Conservation (phyloP, 495 filamentous ascomycete species). For the Parachaetomium inaequale region DNA sequence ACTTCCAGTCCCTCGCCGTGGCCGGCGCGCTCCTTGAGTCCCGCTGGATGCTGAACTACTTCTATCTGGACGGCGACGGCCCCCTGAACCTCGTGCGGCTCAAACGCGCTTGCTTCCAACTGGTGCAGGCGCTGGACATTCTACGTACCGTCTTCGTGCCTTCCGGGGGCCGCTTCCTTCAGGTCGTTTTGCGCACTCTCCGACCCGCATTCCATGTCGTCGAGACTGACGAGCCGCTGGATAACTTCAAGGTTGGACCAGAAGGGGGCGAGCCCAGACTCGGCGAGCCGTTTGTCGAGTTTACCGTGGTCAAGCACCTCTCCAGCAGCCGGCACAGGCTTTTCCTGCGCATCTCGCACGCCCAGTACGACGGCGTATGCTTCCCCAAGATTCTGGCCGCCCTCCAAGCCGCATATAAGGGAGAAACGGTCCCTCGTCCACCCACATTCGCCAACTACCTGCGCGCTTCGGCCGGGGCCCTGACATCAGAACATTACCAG, state of each 20-base stretch:
- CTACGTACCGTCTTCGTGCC: conserved; percentile 61
- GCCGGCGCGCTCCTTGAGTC: conserved; percentile 54
- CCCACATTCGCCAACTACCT: conserved; percentile 55
- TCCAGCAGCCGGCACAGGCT: conserved; percentile 49
- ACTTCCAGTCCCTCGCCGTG: conserved; percentile 58
- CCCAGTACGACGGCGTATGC: conserved; percentile 65
- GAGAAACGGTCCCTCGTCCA: conserved; percentile 40
- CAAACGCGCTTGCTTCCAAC: conserved; percentile 36
- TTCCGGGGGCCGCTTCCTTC: conserved; percentile 51
- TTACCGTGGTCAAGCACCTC: conserved; percentile 49
- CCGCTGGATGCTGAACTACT: conserved; percentile 48
- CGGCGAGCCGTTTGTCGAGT: conserved; percentile 55
- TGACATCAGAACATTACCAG: conserved; percentile 35
- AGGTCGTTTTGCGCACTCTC: conserved; percentile 57
- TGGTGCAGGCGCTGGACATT: conserved; percentile 54
- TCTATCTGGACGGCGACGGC: conserved; percentile 52
- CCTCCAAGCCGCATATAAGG: conserved; percentile 52
- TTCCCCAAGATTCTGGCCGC: conserved; percentile 54
- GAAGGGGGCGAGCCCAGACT: conserved; percentile 43
- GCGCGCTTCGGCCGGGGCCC: conserved; percentile 45
- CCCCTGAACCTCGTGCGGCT: conserved; percentile 47
- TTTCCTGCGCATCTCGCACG: conserved; percentile 61
- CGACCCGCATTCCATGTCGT: conserved; percentile 49
- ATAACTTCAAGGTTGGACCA: conserved; percentile 32
- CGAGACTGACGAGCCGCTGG: conserved; percentile 47